Evolutionary conservation across 768 basidiomycete species (phyloP).

Genomic region (Auricularia sp.): DNA sequence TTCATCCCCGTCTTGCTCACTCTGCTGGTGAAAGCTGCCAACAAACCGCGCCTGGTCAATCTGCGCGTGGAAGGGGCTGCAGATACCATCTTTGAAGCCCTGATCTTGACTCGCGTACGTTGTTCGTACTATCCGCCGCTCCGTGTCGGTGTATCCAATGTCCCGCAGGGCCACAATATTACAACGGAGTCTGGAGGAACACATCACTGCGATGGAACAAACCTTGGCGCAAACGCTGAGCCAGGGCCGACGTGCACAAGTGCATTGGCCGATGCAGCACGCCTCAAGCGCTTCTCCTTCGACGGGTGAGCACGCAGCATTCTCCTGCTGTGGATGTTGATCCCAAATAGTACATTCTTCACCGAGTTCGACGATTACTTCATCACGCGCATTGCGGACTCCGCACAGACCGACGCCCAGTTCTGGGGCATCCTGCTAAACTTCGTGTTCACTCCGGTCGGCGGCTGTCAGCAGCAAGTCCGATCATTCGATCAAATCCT

Average conservation of each 20-base stretch:
- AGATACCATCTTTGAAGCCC: constrained; percentile 31
- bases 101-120: constrained; percentile 22
- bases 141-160: background rate
- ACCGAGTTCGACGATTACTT: constrained; percentile 34
- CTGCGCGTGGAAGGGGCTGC: constrained; percentile 32
- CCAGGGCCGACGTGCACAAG: constrained; percentile 35
- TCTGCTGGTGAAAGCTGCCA: background rate
- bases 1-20: too few relatives aligned
- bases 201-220: constrained; percentile 38
- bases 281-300: constrained; percentile 23
- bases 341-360: constrained; percentile 22
- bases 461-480: constrained; percentile 34
- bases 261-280: constrained; percentile 35
- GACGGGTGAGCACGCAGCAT: constrained; percentile 27
- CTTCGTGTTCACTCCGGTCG: constrained; percentile 27
- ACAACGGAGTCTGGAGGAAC: constrained; percentile 29
- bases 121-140: background rate
- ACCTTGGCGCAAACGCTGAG: constrained; percentile 22
- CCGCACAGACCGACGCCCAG: constrained; percentile 21
- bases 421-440: constrained; percentile 31
- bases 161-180: constrained; percentile 27
- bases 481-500: constrained; percentile 22
- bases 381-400: constrained; percentile 29
- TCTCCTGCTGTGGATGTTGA: background rate
- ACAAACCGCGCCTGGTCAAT: background rate